Evolutionary conservation across 148 eudicot species (phyloP).

Genomic region (Amaranthus palmeri): DNA sequence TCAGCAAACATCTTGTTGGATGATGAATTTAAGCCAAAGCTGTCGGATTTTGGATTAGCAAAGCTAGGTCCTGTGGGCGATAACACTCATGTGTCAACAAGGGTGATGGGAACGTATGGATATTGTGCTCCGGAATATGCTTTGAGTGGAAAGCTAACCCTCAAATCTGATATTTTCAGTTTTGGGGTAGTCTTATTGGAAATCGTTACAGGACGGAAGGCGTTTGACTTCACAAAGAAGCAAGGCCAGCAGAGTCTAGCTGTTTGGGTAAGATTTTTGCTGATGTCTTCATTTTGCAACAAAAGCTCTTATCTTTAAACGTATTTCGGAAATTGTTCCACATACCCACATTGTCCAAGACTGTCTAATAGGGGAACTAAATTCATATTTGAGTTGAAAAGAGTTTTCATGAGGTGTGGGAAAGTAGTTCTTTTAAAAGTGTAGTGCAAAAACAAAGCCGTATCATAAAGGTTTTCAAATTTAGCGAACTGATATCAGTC

Average conservation of each 20-base stretch:
- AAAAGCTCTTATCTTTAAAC: too few species aligned
- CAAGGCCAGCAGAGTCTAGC: conserved; percentile 57
- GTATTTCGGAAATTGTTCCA: too few species aligned
- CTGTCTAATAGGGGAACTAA: too few species aligned
- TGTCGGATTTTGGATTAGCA: conserved; percentile 91
- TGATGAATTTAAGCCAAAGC: conserved; percentile 58
- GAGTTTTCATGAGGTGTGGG: too few species aligned
- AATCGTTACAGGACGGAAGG: conserved; percentile 74
- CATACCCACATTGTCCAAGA: too few species aligned
- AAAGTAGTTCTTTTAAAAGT: too few species aligned
- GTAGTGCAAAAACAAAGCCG: too few species aligned
- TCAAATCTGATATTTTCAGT: conserved; percentile 79
- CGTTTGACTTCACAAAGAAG: conserved; percentile 38
- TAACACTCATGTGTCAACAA: conserved; percentile 73
- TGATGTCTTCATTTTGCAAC: neutral
- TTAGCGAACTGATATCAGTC: too few species aligned
- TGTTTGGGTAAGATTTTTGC: conserved; percentile 54
- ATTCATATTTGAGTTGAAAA: too few species aligned
- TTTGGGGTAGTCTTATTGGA: conserved; percentile 86
- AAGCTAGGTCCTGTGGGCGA: conserved; percentile 86
- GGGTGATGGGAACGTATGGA: conserved; percentile 92
- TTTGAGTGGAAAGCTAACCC: conserved; percentile 67
- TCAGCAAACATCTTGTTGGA: conserved; percentile 84
- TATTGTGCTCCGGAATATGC: conserved; percentile 96
- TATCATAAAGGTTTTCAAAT: too few species aligned